Base-by-base conservation (phyloP, 2,329 filamentous ascomycete species). In the Ceratocystis diversiconidia region DNA sequence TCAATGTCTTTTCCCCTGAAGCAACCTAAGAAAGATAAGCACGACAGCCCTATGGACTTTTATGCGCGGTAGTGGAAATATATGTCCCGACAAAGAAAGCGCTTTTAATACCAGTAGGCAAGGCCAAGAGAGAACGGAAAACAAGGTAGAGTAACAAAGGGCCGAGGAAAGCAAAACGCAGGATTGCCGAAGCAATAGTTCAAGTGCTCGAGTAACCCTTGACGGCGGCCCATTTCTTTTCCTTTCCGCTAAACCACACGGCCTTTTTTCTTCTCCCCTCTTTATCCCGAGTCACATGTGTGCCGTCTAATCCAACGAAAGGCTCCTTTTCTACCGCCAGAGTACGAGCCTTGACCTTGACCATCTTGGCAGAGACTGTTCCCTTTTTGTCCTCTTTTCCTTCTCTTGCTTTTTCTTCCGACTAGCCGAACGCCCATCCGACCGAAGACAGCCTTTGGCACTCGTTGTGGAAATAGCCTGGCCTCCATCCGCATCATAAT, bases 391-490 rank as follows among this genome's bases (percentile, higher is more conserved):
- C 19, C 12, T 22, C 36, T 50, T 46, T 36, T 46, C 25, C 19
- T 12, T 52, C 8, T 32, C 46, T n/a, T 30, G 10, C 61, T 52
- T 25, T n/a, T 30, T 32, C 52, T 64, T 36, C 50, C 63, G 50
- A 48, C 50, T 30, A 43, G 55, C 63, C 63, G 63, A 64, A 60
- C 30, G 25, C 50, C 62, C 62, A 43, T 50, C 50, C 48, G 44
- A 63, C 62, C 62, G 46, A 63, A 55, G 28, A 8, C 28, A 25
- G 52, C 28, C 52, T 30, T 32, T 30, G 25, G 25, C 28, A 8
- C 52, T 36, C 6, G n/a, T 36, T 25, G 28, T 8, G 5, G 15
- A 50, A 48, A 62, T 48, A 61, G 61, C 61, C 61, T 50, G 61
- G 19, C 36, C n/a, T 62, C 30, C 19, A 61, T 19, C 17, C 41